Evolutionary conservation across 768 basidiomycete species (phyloP).

Genomic region (Trametes meyenii): DNA sequence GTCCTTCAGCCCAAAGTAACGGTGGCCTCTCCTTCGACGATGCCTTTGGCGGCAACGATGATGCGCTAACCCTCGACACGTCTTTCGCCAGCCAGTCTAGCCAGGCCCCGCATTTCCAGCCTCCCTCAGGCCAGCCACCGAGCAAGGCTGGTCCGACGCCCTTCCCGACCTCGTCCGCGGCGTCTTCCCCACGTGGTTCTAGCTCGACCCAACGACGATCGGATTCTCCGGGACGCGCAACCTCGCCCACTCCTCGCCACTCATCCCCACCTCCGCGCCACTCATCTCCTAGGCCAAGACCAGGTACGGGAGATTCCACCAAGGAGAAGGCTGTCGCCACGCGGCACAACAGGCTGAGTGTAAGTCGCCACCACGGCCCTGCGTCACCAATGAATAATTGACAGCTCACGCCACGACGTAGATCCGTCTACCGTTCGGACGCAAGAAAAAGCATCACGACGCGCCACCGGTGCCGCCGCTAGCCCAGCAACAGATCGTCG

Average conservation of each 20-base stretch:
- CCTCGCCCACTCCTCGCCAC: conserved; percentile 52
- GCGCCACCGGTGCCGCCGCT: conserved; percentile 44
- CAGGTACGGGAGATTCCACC: conserved; percentile 58
- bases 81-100: conserved; percentile 36
- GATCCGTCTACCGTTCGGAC: conserved; percentile 82
- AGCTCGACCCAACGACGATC: conserved; percentile 30
- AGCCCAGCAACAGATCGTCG: conserved; percentile 40
- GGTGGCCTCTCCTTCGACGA: conserved; percentile 52
- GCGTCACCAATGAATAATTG: conserved; percentile 37
- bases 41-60: conserved; percentile 54
- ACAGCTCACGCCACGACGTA: conserved; percentile 29
- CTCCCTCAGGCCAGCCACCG: conserved; percentile 31
- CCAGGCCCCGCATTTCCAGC: conserved; percentile 37
- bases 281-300: conserved; percentile 58
- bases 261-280: conserved; percentile 57
- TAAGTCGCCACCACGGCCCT: conserved; percentile 48
- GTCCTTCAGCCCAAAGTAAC: conserved; percentile 21
- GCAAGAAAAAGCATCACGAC: conserved; percentile 68
- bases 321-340: conserved; percentile 55
- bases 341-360: conserved; percentile 76
- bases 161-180: conserved; percentile 44
- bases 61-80: conserved; percentile 44
- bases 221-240: conserved; percentile 30
- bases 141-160: conserved; percentile 32
- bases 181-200: conserved; percentile 42